These are phyloP conservation scores for Cucurbita argyrosperma DNA, from an alignment of 306 rosid species.

Conservation along the genomic window DNA sequence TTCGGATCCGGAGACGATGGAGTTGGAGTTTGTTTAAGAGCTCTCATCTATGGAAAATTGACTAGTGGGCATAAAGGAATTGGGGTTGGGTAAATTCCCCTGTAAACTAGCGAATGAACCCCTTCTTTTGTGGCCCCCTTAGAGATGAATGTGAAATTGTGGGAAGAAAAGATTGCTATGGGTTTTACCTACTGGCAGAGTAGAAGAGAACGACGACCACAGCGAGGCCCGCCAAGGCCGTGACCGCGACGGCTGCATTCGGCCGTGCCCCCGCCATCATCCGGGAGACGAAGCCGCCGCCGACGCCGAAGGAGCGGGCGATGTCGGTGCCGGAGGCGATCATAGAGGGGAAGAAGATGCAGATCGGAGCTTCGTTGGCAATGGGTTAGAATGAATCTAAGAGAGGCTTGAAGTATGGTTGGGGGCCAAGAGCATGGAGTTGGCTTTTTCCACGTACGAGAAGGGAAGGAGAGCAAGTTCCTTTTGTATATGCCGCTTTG, in stretches of 20 bases:
- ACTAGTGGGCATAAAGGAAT: background rate
- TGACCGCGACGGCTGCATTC: slow-evolving; percentile 35
- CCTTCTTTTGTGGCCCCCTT: background rate
- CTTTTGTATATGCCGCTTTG: background rate
- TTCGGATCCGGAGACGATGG: slow-evolving; percentile 43
- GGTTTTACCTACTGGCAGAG: slow-evolving; percentile 58
- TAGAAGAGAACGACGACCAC: slow-evolving; percentile 44
- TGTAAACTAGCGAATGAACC: background rate
- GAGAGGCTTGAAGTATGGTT: background rate
- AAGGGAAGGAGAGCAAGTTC: background rate
- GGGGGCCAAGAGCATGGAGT: background rate
- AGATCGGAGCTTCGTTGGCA: slow-evolving; percentile 4
- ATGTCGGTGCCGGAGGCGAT: slow-evolving; percentile 28
- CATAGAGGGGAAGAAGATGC: slow-evolving; percentile 37
- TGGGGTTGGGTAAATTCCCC: background rate
- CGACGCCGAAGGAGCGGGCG: slow-evolving; percentile 29
- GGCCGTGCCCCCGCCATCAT: slow-evolving; percentile 28
- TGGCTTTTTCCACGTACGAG: background rate
- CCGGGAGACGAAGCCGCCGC: slow-evolving; percentile 22
- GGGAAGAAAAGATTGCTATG: background rate
- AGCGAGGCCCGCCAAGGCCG: slow-evolving; percentile 58
- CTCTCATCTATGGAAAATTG: slow-evolving; percentile 54
- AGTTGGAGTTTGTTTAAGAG: slow-evolving; percentile 79
- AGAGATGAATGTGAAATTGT: slow-evolving; percentile 7
- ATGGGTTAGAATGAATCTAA: background rate